Base-by-base conservation (phyloP, 2,329 filamentous ascomycete genomes). In the Tolypocladium inflatum region DNA sequence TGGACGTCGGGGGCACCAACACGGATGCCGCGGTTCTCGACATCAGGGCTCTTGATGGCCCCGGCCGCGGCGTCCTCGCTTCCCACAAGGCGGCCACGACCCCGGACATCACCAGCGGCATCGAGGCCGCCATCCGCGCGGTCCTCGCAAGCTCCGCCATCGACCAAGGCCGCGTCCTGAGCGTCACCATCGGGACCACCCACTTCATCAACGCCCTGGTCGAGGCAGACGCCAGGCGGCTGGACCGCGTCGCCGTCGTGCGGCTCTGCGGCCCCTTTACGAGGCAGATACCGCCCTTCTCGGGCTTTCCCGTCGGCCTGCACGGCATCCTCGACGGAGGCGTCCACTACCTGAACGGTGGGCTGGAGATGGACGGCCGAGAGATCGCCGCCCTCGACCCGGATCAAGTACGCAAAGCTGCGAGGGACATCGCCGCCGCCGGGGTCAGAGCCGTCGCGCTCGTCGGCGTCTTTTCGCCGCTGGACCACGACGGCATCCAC, bases 171-270 rank as follows among this genome's bases (percentile, higher is more conserved):
- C 69, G 71, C 17, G 73, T 81, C 6, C 64, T 75, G 43, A 77
- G 74, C 41, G 76, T 81, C 15, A 77, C 76, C 3, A 78, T 81
- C 60, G 79, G 79, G 33, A 79, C 77, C 2, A 77, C 75, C 0
- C 77, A 79, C 62, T 80, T 80, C 60, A 75, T 80, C 63, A 80
- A 80, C 63, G 77, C 78, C 0, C 70, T 80, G 8, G 71, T 79
- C 13, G 75, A 79, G 60, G 72, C 73, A 35, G 76, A 80, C 66
- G 70, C 70, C 1, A 64, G 71, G 26, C 67, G 75, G 6, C 68
- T 80, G 23, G 71, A 70, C 43, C 72, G 72, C 11, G 78, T 80
- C 2, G 78, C 76, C 3, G 76, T 79, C 1, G 63, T 80, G 11
- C 67, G 78, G 23, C 68, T 80, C 9, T 79, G 75, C 61, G 75